Percentiles rank a stretch among this genome's conserved stretches.
phyloP scores from a whole-genome alignment of 306 rosid species.

The Psophocarpus tetragonolobus region DNA sequence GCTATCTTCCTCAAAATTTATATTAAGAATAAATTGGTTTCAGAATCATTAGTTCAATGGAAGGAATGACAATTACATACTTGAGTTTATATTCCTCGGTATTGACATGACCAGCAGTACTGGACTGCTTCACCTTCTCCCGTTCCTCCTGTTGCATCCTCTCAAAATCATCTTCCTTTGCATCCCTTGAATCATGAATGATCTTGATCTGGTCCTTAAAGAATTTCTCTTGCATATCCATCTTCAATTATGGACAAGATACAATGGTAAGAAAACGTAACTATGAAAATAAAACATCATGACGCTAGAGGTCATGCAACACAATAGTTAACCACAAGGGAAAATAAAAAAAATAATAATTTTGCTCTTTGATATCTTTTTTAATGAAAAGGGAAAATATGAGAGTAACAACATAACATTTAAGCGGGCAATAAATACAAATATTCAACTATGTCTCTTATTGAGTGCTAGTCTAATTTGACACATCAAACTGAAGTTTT shows the following conservation, averaged over 20 bases:
- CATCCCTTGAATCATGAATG: constrained; percentile 54
- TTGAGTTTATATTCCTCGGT: constrained; percentile 49
- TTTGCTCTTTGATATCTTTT: constrained; percentile 1
- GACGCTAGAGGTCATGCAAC: not conserved
- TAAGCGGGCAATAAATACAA: not conserved
- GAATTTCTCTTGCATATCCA: constrained; percentile 69
- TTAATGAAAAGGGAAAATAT: not conserved
- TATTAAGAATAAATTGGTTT: not conserved
- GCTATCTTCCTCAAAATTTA: not conserved
- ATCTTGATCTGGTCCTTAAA: constrained; percentile 59
- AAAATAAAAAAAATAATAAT: not conserved
- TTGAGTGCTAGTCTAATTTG: not conserved
- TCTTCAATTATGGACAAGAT: constrained; percentile 40
- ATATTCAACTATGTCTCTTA: not conserved
- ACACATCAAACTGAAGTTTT: constrained; percentile 7
- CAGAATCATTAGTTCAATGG: constrained; percentile 6
- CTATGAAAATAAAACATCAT: not conserved
- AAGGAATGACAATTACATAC: constrained; percentile 38
- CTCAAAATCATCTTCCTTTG: constrained; percentile 72
- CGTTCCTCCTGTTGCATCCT: constrained; percentile 79
- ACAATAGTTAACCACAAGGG: not conserved
- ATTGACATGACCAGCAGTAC: constrained; percentile 37
- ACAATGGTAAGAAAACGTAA: constrained; percentile 16
- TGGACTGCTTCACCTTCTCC: constrained; percentile 63
- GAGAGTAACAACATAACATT: not conserved